These are phyloP conservation scores for Metahyphopichia silvanorum DNA, from an alignment of 805 yeast species.

Conservation along the genomic window DNA sequence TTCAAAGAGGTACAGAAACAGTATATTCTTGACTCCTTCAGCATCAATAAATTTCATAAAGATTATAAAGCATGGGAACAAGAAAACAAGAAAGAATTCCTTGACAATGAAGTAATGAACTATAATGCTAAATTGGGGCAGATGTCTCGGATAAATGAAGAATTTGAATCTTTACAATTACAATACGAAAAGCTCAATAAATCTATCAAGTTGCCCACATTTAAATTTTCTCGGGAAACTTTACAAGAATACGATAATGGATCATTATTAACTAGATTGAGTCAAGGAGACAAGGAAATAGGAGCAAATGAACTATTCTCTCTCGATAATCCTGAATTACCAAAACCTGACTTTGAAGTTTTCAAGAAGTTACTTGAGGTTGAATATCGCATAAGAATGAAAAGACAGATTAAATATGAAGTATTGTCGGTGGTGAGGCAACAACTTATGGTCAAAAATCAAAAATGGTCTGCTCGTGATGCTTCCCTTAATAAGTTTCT, in stretches of 20 bases:
- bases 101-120: constrained; percentile 17
- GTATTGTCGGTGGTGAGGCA: constrained; percentile 27
- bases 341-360: constrained; percentile 22
- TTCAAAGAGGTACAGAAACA: constrained; percentile 11
- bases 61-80: constrained; percentile 28
- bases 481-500: constrained; percentile 27
- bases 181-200: constrained; percentile 21
- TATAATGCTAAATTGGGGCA: constrained; percentile 30
- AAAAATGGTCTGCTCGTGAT: constrained; percentile 35
- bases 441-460: constrained; percentile 26
- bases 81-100: constrained; percentile 12
- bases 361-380: constrained; percentile 29
- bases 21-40: constrained; percentile 32
- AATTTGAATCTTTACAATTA: constrained; percentile 15
- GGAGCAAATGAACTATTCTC: constrained; percentile 24
- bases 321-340: constrained; percentile 16
- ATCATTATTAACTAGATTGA: constrained; percentile 11
- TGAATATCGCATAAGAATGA: constrained; percentile 30
- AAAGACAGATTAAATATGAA: constrained; percentile 33
- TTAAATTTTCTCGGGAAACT: constrained; percentile 26
- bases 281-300: constrained; percentile 8
- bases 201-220: constrained; percentile 22
- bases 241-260: constrained; percentile 21
- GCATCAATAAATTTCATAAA: constrained; percentile 27
- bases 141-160: constrained; percentile 24